Conservation (phyloP, 306 rosid species). For the Casuarina cunninghamiana region DNA sequence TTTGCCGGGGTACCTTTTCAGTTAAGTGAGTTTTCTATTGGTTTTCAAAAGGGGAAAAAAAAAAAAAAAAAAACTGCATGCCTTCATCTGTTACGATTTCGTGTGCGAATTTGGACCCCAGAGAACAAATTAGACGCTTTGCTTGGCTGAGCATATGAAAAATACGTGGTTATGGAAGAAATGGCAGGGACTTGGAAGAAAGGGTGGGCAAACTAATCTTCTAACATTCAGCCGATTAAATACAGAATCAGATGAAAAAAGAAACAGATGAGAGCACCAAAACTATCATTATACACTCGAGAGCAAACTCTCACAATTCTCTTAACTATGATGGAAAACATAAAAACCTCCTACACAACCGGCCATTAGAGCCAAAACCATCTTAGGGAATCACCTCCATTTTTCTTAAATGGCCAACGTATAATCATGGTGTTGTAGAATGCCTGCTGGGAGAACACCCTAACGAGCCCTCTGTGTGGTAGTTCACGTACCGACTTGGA, state of each 20-base stretch:
- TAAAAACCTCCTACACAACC: conserved; percentile 8
- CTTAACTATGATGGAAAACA: neutral
- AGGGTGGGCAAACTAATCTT: neutral
- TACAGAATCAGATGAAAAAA: neutral
- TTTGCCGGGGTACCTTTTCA: no score
- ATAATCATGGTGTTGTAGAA: conserved; percentile 46
- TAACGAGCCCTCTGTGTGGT: conserved; percentile 33
- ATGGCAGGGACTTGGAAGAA: no score
- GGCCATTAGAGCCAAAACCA: conserved; percentile 28
- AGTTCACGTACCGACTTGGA: conserved; percentile 79
- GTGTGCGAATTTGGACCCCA: no score
- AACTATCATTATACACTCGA: neutral
- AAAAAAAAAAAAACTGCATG: no score
- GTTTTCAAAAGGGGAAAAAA: no score
- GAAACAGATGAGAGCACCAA: neutral
- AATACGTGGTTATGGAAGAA: neutral
- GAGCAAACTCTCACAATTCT: neutral
- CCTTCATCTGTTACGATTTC: no score
- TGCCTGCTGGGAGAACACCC: conserved; percentile 45
- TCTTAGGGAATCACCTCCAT: conserved; percentile 30
- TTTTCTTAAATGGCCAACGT: neutral
- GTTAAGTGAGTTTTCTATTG: no score
- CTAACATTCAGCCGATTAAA: neutral
- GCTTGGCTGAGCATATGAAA: no score
- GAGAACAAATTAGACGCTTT: no score